phyloP scores from a whole-genome alignment of 495 filamentous ascomycete species.

The Penicillium mononematosum region DNA sequence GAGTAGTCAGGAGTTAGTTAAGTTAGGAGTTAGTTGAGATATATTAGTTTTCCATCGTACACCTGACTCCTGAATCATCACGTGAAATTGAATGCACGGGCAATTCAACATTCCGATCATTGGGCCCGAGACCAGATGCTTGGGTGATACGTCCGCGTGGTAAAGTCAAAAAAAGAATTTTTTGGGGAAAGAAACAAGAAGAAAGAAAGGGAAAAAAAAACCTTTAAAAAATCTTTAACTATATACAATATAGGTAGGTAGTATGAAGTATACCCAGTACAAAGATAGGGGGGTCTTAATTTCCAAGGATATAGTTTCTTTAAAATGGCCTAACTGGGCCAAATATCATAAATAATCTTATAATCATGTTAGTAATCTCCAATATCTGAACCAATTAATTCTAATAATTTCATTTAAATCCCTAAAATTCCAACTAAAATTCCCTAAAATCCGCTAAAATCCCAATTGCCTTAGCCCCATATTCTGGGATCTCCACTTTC shows the following conservation, averaged over 20 bases:
- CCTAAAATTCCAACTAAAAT: background rate
- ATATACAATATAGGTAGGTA: background rate
- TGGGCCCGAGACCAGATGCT: conserved; percentile 11
- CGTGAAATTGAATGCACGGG: conserved; percentile 3
- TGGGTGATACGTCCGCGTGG: conserved; percentile 3
- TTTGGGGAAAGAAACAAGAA: background rate
- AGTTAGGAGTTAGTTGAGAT: too few species aligned
- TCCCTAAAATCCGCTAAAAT: background rate
- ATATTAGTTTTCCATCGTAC: background rate
- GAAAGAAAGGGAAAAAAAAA: background rate
- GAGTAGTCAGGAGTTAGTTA: background rate
- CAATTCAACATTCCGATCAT: conserved; percentile 18
- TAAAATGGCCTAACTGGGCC: too few species aligned
- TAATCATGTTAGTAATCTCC: too few species aligned
- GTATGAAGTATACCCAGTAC: background rate
- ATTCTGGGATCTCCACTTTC: conserved; percentile 26
- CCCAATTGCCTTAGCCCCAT: conserved; percentile 9
- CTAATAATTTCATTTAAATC: background rate
- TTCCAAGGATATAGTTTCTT: background rate
- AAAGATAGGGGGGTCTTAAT: background rate
- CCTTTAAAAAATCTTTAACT: background rate
- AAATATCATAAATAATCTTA: too few species aligned
- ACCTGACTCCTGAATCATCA: background rate
- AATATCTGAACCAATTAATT: background rate
- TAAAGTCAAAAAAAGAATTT: background rate